Percentiles rank a stretch among this genome's conserved stretches.
Conservation (phyloP, 495 filamentous ascomycete species). For the Trichoderma erinaceum region DNA sequence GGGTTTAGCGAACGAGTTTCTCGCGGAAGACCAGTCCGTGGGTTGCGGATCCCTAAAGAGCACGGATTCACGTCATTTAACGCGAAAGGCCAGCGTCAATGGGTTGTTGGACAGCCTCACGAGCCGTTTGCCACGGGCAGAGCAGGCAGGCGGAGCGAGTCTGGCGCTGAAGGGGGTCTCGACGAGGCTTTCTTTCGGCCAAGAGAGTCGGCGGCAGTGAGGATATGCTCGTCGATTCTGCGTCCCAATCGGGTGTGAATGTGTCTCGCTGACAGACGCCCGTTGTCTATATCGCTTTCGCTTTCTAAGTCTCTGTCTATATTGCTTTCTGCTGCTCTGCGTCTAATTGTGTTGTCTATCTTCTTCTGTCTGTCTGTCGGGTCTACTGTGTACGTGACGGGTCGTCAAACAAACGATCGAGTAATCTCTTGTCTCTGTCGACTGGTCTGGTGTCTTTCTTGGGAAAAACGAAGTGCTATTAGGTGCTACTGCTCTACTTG, state of each 20-base stretch:
- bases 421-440: not conserved
- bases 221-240: not conserved
- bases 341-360: not conserved
- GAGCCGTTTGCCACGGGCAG: not conserved
- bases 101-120: not conserved
- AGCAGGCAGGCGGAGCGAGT: no score
- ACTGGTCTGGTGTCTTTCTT: not conserved
- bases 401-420: not conserved
- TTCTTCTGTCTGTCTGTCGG: not conserved
- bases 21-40: slow-evolving; percentile 11
- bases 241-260: not conserved
- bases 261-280: not conserved
- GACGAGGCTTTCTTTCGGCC: slow-evolving; percentile 1
- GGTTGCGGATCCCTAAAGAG: slow-evolving; percentile 8
- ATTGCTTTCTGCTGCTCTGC: not conserved
- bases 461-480: not conserved
- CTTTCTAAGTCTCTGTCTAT: not conserved
- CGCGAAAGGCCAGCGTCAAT: slow-evolving; percentile 6
- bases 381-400: not conserved
- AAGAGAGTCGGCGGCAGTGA: not conserved
- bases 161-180: not conserved
- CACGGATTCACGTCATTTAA: slow-evolving; percentile 14
- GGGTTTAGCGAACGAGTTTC: slow-evolving; percentile 14
- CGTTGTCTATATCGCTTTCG: not conserved
- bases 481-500: no score